phyloP scores from a whole-genome alignment of 2,329 filamentous ascomycete genomes.

The Stemphylium vesicarium region DNA sequence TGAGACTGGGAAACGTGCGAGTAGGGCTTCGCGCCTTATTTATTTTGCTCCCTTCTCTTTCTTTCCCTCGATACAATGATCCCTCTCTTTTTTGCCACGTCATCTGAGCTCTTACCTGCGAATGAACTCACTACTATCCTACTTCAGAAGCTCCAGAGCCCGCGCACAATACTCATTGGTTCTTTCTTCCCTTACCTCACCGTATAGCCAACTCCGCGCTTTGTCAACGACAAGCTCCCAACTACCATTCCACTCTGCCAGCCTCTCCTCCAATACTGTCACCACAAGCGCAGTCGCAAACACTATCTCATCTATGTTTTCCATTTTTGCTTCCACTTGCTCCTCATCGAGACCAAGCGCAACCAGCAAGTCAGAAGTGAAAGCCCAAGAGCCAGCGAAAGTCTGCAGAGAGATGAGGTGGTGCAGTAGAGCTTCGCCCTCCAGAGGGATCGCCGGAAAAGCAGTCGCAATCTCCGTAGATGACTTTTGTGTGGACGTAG shows the following conservation, averaged over 20 bases:
- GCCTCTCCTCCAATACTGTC: conserved; percentile 56
- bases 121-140: background rate
- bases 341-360: background rate
- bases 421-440: conserved; percentile 42
- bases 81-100: no score
- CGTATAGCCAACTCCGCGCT: conserved; percentile 54
- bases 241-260: conserved; percentile 57
- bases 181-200: background rate
- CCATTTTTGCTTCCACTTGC: background rate
- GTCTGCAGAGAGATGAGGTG: conserved; percentile 61
- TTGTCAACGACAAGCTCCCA: conserved; percentile 72
- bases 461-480: no score
- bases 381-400: conserved; percentile 62
- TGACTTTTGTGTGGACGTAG: no score
- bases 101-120: no score
- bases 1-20: no score
- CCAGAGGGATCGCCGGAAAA: conserved; percentile 18
- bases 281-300: conserved; percentile 55
- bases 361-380: conserved; percentile 19
- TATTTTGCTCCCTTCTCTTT: no score
- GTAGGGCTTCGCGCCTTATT: no score
- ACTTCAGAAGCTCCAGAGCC: background rate
- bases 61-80: no score
- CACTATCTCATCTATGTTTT: conserved; percentile 15
- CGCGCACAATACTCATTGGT: background rate